Percentiles rank a stretch among this genome's conserved stretches.
Evolutionary conservation across 306 rosid species (phyloP).

Genomic region (apple (Malus domestica)): DNA sequence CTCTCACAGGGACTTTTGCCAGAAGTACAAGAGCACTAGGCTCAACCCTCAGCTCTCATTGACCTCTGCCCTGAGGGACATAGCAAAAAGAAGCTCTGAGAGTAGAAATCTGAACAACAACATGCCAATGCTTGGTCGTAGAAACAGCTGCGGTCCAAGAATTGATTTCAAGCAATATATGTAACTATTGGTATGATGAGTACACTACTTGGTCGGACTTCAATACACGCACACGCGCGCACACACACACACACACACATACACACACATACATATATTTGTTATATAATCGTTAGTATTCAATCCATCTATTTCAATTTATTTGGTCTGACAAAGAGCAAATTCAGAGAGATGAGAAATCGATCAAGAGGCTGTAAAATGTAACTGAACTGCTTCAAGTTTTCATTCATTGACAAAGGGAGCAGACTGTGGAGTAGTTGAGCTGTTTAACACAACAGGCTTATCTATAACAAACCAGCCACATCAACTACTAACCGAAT

Average conservation of each 20-base stretch:
- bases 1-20: constrained; percentile 41
- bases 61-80: constrained; percentile 48
- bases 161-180: background rate
- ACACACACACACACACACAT: too few relatives aligned
- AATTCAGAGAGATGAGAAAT: background rate
- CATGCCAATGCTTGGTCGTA: background rate
- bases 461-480: background rate
- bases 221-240: background rate
- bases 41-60: constrained; percentile 62
- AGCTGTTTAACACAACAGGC: background rate
- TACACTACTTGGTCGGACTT: background rate
- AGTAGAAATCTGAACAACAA: constrained; percentile 16
- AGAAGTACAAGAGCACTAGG: constrained; percentile 34
- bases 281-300: background rate
- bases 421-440: background rate
- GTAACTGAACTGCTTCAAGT: background rate
- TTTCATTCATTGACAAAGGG: background rate
- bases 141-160: constrained; percentile 16
- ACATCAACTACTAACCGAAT: background rate
- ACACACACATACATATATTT: background rate
- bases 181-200: background rate
- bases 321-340: background rate
- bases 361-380: background rate
- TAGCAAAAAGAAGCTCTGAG: constrained; percentile 42
- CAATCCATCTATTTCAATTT: background rate